Evolutionary conservation across 768 basidiomycete species (phyloP), one percentile per base, ranked within the genome.

Genomic region (Megacollybia marginata): DNA sequence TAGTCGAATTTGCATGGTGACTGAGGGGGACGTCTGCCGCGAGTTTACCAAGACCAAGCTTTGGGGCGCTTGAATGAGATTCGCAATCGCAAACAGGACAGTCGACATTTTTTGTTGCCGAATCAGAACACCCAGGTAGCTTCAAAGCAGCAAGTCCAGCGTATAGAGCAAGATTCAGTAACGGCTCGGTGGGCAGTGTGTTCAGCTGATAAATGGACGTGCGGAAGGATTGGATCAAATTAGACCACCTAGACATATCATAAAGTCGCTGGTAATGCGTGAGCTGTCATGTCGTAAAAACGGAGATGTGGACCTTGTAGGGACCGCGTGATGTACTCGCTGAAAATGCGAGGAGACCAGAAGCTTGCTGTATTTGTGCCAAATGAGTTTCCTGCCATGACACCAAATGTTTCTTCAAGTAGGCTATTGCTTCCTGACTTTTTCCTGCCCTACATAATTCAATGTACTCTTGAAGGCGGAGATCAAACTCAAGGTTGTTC

Each of bases 401-500:
- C 9, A 83, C 65, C 5, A 99, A 75, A 61, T 96, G 73, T 64
- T 89, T 95, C 64, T 79, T 77, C 15, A 79, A 75, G 67, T 98
- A 96, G 1, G 79, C 72, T 54, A 98, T 92, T 9, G 96, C 96
- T 48, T 88, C 87, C 42, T 71, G 59, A 9, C 69, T 72, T 62
- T 83, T 82, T 33, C 80, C 64, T 4, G 73, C 68, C 33, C 96
- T 75, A 33, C 84, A 80, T 5, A 99, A 76, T 66, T 99, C 96
- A 60, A 98, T 93, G 64, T 87, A 97, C 66, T 97, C 92, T 67
- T 99, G 96, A 38, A 96, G 75, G 42, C 96, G 83, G 44, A 99
- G 80, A 56, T 93, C 88, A 65, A 98, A 98, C 70, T 99, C 96
- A 42, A 99, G 81, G 9, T 91, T 86, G 68, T 87, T 92, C 93